These are phyloP conservation scores for Conringia planisiliqua DNA, from an alignment of 345 rosid genomes.

Conservation along the genomic window DNA sequence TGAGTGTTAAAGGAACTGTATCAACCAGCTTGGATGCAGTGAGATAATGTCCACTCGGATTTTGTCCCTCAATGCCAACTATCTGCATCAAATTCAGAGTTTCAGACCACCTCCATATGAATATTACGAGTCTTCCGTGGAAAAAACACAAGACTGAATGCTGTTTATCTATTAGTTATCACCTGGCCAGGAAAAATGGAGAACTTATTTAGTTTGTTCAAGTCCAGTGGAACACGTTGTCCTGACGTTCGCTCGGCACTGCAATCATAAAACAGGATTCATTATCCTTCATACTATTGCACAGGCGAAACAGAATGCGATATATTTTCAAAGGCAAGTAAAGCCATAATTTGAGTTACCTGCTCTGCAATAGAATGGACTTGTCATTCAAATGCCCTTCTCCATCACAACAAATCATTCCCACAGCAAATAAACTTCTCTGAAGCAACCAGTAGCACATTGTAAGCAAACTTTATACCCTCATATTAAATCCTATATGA, in stretches of 20 bases:
- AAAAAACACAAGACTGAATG: constrained; percentile 3
- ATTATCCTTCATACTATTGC: neutral
- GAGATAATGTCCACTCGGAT: constrained; percentile 95
- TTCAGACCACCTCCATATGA: constrained; percentile 23
- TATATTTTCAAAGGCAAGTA: neutral
- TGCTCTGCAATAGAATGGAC: constrained; percentile 81
- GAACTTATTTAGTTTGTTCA: constrained; percentile 60
- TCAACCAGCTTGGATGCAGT: constrained; percentile 75
- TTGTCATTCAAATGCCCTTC: constrained; percentile 92
- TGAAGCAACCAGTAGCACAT: constrained; percentile 43
- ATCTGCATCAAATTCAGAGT: constrained; percentile 57
- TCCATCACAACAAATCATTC: constrained; percentile 95
- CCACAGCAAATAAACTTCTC: constrained; percentile 76
- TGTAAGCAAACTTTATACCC: constrained; percentile 23
- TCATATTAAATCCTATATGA: neutral
- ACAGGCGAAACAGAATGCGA: neutral
- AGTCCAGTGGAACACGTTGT: constrained; percentile 72
- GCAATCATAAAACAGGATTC: constrained; percentile 19
- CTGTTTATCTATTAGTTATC: constrained; percentile 1
- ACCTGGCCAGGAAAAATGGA: constrained; percentile 99
- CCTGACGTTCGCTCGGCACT: constrained; percentile 88
- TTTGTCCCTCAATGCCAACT: constrained; percentile 83
- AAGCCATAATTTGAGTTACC: constrained; percentile 43
- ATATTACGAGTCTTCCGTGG: constrained; percentile 4
- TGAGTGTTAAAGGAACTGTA: constrained; percentile 48